These are phyloP conservation scores for Vickermania ingenoplastis DNA, from an alignment of 208 protist species.

Conservation along the genomic window DNA sequence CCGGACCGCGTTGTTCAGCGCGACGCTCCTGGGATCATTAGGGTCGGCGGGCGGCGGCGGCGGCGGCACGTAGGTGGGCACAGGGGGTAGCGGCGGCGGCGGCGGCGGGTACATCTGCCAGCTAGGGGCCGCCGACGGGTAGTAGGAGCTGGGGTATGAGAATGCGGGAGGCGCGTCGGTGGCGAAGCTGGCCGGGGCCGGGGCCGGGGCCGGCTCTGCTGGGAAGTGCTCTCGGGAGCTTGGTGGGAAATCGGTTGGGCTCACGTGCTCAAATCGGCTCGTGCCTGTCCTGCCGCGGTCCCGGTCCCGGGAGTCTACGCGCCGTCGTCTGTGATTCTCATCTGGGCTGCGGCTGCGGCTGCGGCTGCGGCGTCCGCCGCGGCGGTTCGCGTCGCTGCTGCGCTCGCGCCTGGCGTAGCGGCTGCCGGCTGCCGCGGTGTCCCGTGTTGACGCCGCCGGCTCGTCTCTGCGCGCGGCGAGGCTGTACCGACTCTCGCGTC, in stretches of 20 bases:
- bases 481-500: slow-evolving; percentile 4
- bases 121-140: not conserved
- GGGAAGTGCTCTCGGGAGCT: too few relatives aligned
- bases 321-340: not conserved
- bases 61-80: not conserved
- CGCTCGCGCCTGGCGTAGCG: not conserved
- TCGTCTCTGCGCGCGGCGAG: not conserved
- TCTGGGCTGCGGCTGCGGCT: not conserved
- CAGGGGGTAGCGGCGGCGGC: not conserved
- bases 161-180: too few relatives aligned
- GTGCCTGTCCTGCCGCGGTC: not conserved
- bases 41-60: not conserved
- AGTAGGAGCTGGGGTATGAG: too few relatives aligned
- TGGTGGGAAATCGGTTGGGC: too few relatives aligned
- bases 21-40: not conserved
- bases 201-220: too few relatives aligned
- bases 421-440: not conserved
- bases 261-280: not conserved
- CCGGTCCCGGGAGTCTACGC: not conserved
- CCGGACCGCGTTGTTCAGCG: not conserved
- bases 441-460: not conserved
- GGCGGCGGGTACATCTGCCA: not conserved
- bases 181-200: too few relatives aligned
- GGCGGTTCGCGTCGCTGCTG: not conserved
- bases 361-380: not conserved